phyloP scores from a whole-genome alignment of 352 stramenopile genomes.

The Phytopythium kandeliae region DNA sequence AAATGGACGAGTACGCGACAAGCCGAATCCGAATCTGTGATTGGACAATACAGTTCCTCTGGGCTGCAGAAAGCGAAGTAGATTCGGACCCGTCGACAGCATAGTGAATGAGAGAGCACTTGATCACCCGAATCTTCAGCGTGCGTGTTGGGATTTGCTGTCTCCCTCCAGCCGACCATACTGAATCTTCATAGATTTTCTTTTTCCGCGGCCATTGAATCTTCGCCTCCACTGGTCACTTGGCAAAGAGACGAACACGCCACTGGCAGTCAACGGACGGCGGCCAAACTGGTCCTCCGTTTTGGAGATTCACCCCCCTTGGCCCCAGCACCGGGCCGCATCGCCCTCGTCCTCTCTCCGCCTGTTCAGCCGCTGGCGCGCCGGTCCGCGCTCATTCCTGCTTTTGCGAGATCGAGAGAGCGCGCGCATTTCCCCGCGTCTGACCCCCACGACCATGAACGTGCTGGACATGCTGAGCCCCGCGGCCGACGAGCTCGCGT shows the following conservation, averaged over 20 bases:
- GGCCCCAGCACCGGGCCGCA: not conserved
- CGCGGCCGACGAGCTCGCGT: slow-evolving; percentile 13
- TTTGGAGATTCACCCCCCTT: not conserved
- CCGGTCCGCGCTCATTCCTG: slow-evolving; percentile 22
- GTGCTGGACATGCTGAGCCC: slow-evolving; percentile 35
- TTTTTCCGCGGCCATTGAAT: slow-evolving; percentile 44
- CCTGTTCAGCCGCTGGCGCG: not conserved
- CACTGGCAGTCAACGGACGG: not conserved
- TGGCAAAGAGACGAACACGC: not conserved
- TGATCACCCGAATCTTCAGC: slow-evolving; percentile 18
- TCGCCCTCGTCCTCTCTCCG: not conserved
- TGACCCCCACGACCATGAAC: slow-evolving; percentile 38
- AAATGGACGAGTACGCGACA: slow-evolving; percentile 4
- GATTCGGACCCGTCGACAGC: no score
- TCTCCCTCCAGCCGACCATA: not conserved
- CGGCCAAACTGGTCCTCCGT: no score
- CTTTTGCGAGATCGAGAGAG: slow-evolving; percentile 13
- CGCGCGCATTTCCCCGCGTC: not conserved
- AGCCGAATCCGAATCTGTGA: slow-evolving; percentile 1
- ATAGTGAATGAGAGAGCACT: no score
- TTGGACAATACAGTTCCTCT: slow-evolving; percentile 8
- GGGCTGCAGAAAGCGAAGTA: no score
- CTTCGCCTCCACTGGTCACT: slow-evolving; percentile 3
- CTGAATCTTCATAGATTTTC: slow-evolving; percentile 47
- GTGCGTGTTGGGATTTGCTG: not conserved